A percentile compares a stretch with the other conserved stretches of the same genome.
Conservation (phyloP, 495 filamentous ascomycete species). For the Sporormia fimetaria region DNA sequence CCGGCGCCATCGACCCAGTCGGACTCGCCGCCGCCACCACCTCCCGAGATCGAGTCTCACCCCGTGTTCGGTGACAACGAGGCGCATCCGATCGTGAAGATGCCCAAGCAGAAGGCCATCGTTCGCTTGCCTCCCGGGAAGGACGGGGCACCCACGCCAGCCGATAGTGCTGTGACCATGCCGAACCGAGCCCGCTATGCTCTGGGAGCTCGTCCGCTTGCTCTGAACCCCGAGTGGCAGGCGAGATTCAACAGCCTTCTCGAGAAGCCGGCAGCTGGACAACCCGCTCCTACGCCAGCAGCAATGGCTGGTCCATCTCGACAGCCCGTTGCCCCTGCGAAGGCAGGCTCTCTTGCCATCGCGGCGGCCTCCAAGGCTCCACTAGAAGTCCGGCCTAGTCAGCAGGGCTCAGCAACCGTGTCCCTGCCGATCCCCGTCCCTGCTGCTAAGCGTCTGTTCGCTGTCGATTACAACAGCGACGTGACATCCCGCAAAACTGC, state of each 20-base stretch:
- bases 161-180: constrained; percentile 17
- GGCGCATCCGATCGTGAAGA: constrained; percentile 28
- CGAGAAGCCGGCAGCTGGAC: constrained; percentile 12
- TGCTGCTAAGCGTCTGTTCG: constrained; percentile 19
- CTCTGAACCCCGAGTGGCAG: constrained; percentile 21
- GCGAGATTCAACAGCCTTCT: constrained; percentile 24
- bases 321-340: constrained; percentile 4
- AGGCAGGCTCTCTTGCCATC: constrained; percentile 16
- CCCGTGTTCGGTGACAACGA: constrained; percentile 27
- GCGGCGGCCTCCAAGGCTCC: constrained; percentile 24
- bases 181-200: constrained; percentile 7
- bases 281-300: constrained; percentile 13
- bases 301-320: constrained; percentile 12
- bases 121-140: constrained; percentile 31
- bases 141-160: constrained; percentile 4
- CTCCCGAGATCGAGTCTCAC: constrained; percentile 30
- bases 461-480: constrained; percentile 26
- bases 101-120: constrained; percentile 27
- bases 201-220: constrained; percentile 22
- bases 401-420: constrained; percentile 23
- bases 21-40: constrained; percentile 27
- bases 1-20: constrained; percentile 5
- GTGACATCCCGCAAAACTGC: constrained; percentile 24
- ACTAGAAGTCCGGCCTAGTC: constrained; percentile 22
- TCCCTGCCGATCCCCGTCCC: constrained; percentile 26